Evolutionary conservation across 2,329 filamentous ascomycete species (phyloP).

Genomic region (Sclerotinia glacialis): DNA sequence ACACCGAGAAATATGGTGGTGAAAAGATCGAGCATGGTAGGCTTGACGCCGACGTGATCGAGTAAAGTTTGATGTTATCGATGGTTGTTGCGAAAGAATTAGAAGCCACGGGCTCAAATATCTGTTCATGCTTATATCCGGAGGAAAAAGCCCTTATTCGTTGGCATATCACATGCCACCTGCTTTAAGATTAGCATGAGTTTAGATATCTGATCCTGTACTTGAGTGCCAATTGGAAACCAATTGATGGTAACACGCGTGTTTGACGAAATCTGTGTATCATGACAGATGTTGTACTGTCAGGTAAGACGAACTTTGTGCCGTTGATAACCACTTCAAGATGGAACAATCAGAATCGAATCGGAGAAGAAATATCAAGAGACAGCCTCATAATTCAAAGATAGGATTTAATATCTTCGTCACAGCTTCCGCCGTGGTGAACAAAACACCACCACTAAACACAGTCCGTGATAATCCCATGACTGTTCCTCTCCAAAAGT

Average conservation of each 20-base stretch:
- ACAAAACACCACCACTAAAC: slow-evolving; percentile 55
- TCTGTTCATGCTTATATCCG: background rate
- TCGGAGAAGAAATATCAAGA: background rate
- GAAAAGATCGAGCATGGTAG: slow-evolving; percentile 17
- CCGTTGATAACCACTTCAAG: background rate
- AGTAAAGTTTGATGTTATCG: background rate
- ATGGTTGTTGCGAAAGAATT: background rate
- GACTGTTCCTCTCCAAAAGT: slow-evolving; percentile 65
- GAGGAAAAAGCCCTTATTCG: background rate
- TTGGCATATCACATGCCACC: background rate
- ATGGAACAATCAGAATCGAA: background rate
- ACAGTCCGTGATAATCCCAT: slow-evolving; percentile 65
- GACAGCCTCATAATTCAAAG: background rate
- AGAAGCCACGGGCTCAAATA: background rate
- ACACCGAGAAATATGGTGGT: slow-evolving; percentile 11
- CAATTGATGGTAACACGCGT: background rate
- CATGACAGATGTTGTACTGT: slow-evolving; percentile 6
- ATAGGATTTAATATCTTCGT: slow-evolving; percentile 27
- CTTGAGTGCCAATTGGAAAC: background rate
- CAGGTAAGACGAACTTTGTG: background rate
- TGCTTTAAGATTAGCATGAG: background rate
- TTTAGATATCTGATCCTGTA: background rate
- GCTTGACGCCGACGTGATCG: background rate
- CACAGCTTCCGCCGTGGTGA: slow-evolving; percentile 29
- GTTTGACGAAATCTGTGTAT: slow-evolving; percentile 6